Evolutionary conservation across 2,329 filamentous ascomycete species (phyloP), one percentile per base, ranked within the genome.

Genomic region (Aspergillus bombycis): DNA sequence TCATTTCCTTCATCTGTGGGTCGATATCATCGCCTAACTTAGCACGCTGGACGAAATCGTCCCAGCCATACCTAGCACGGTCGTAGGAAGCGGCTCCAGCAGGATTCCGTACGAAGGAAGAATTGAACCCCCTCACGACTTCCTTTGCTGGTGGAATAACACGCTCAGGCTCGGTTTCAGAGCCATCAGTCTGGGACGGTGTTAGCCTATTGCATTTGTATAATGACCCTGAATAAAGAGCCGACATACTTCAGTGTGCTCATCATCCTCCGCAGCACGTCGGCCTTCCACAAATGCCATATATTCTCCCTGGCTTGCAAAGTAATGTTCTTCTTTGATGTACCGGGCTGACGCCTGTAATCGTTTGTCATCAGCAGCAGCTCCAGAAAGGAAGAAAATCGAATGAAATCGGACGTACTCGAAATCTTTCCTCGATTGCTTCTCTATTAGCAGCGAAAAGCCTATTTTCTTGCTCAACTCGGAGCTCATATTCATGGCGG

Each of bases 1-100:
- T 68, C 58, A 79, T 71, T 36, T 78, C 76, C 60, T 76, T 75
- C 67, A 80, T 75, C 66, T 78, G 75, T 8, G 77, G 76, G 53
- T 75, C 74, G 53, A 80, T 72, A 52, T 79, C 77, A 38, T 70
- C 74, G 28, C 75, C 75, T 43, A 79, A 67, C 55, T 76, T 76
- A 43, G 74, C 78, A 21, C 77, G 74, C 62, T 76, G 76, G 28
- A 78, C 67, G 34, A 81, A 80, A 62, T 80, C 76, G 16, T 79
- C 78, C 78, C 78, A 80, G 56, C 72, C 73, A 50, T 71, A 66
- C n/a, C 66, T 65, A 46, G 74, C 78, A 46, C 74, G 75, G 23
- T 77, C 74, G 60, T 75, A 78, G 1, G 72, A 69, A 28, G 72
- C 70, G 5, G 78, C 74, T 9, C 78, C 78, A 21, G 72, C 65